These are phyloP conservation scores for Lolium perenne DNA, from an alignment of 176 grass and related monocot species.

Conservation along the genomic window DNA sequence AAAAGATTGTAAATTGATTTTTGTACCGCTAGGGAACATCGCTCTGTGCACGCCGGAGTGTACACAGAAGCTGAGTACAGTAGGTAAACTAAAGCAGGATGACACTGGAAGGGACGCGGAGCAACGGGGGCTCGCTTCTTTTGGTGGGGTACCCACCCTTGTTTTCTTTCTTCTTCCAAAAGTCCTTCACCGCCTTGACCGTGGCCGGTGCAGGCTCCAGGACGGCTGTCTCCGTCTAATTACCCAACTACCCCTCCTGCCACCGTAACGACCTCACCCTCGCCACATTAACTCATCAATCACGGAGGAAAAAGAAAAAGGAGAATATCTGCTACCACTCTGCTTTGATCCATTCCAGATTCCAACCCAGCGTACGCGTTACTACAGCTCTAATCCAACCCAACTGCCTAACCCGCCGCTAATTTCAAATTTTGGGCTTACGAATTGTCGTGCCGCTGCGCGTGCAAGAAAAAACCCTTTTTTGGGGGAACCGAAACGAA, in stretches of 20 bases:
- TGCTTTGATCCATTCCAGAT: not conserved
- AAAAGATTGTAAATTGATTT: not conserved
- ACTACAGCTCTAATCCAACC: not conserved
- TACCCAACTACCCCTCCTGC: conserved; percentile 4
- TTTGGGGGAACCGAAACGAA: too few relatives aligned
- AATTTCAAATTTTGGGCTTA: not conserved
- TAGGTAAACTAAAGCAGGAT: not conserved
- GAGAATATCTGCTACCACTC: not conserved
- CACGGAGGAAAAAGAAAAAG: not conserved
- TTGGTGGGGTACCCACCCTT: not conserved
- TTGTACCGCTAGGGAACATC: not conserved
- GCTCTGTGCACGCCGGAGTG: conserved; percentile 41
- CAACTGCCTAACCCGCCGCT: not conserved
- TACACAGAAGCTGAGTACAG: not conserved
- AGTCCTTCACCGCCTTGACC: conserved; percentile 45
- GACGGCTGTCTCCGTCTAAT: not conserved
- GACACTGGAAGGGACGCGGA: conserved; percentile 25
- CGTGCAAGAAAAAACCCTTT: too few relatives aligned
- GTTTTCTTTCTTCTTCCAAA: not conserved
- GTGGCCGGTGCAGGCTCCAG: conserved; percentile 43
- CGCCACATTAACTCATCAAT: not conserved
- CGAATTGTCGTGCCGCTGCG: too few relatives aligned
- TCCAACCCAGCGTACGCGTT: not conserved
- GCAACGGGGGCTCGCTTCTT: conserved; percentile 14
- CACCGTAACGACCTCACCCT: conserved; percentile 41